A percentile compares a stretch with the other conserved stretches of the same genome.
Evolutionary conservation across 2,329 filamentous ascomycete species (phyloP).

Genomic region (Fusarium albidum): DNA sequence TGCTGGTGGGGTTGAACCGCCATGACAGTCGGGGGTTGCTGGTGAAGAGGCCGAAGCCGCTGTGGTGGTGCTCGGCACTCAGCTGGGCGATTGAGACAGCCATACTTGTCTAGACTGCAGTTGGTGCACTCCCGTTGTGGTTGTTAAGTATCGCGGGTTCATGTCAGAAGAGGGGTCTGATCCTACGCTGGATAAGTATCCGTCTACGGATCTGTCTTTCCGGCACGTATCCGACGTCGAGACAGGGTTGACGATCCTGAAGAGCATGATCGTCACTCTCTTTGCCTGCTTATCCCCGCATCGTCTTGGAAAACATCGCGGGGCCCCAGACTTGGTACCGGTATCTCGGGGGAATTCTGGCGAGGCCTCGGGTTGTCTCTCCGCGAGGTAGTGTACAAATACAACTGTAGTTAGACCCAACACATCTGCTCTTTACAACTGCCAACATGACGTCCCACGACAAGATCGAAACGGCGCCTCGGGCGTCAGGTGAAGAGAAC

Average conservation of each 20-base stretch:
- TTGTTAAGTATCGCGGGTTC: too few species aligned
- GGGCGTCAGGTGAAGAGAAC: background rate
- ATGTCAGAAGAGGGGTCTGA: background rate
- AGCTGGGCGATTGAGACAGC: constrained; percentile 9
- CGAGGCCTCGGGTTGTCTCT: constrained; percentile 2
- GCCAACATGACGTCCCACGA: background rate
- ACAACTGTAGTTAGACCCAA: background rate
- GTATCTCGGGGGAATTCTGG: constrained; percentile 1
- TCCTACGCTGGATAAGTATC: constrained; percentile 6
- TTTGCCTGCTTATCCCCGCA: constrained; percentile 1
- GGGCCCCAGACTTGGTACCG: background rate
- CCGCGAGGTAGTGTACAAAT: constrained; percentile 1
- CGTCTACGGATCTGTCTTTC: background rate
- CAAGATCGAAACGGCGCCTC: background rate
- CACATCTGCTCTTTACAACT: too few species aligned
- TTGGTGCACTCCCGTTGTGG: too few species aligned
- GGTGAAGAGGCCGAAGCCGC: constrained; percentile 24
- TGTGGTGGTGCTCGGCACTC: constrained; percentile 27
- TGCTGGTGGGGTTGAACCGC: constrained; percentile 11
- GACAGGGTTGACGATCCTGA: background rate
- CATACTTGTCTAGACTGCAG: background rate
- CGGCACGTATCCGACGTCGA: background rate
- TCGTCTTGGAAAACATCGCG: background rate
- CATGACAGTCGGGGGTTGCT: constrained; percentile 27
- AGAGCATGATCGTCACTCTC: background rate